Evolutionary conservation across 139 green algal genomes (phyloP), one percentile per base, ranked within the genome.

Genomic region (Picochlorum sp.): DNA sequence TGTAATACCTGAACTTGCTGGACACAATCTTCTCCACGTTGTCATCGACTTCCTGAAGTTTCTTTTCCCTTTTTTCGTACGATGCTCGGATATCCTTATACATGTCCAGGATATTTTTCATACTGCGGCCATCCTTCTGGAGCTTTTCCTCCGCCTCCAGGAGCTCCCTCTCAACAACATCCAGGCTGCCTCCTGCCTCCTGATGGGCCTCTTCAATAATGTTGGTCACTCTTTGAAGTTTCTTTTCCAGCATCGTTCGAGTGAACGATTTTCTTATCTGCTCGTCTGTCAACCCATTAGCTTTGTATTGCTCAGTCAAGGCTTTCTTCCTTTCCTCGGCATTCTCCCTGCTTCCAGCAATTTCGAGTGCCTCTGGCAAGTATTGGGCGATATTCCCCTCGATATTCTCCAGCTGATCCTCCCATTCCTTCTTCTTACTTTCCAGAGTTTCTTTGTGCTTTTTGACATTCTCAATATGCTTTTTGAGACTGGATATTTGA

Each of bases 201-300:
- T 60, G 50, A 54, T 82, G 73, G 16, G 71, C 62, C 34, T 74
- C 45, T 11, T 56, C 50, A 26, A 78, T 69, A 51, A 76, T 77
- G 20, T 59, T 58, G 50, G 65, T 41, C 59, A 81, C 49, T 56
- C 52, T 26, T 26, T 59, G n/a, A 4, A 81, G 23, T 59, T 72
- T 71, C 26, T 62, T 61, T 6, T 21, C 38, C 58, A 82, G 49
- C 20, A 60, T 56, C 8, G 63, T 26, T 6, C 4, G 3, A 8
- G 45, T 58, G 6, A 76, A 63, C 6, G 46, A 57, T 16, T 30
- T 24, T n/a, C 21, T 37, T 18, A 71, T 44, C 16, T 77, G 15
- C 13, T 78, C 58, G 2, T 76, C 64, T n/a, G 10, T 26, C 21
- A 66, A 11, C n/a, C 41, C 49, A n/a, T 14, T 49, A 50, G 30